A percentile compares a stretch with the other conserved stretches of the same genome.
Evolutionary conservation across 345 rosid species (phyloP).

Genomic region (Heritiera littoralis): DNA sequence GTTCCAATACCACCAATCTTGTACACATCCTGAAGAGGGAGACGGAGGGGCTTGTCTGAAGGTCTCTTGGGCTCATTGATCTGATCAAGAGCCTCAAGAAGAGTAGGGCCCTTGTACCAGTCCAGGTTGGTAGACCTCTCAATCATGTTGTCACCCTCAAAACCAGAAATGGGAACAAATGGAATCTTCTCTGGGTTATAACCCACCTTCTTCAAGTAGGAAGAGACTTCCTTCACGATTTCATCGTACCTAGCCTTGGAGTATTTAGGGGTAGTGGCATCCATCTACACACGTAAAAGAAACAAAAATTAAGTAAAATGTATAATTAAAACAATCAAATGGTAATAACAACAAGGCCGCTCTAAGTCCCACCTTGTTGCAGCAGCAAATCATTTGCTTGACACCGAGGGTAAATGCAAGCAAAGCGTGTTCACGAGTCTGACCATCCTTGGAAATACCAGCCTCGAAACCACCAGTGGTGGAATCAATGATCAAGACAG

Average conservation of each 20-base stretch:
- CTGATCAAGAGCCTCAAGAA: slow-evolving; percentile 61
- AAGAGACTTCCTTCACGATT: slow-evolving; percentile 63
- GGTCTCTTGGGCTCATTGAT: slow-evolving; percentile 65
- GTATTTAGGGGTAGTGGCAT: slow-evolving; percentile 71
- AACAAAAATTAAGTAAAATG: neutral
- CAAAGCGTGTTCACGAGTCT: slow-evolving; percentile 74
- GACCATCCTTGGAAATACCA: slow-evolving; percentile 81
- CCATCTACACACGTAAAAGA: slow-evolving; percentile 40
- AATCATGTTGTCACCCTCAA: slow-evolving; percentile 76
- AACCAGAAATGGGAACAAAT: slow-evolving; percentile 61
- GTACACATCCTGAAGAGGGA: slow-evolving; percentile 83
- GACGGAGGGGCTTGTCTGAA: slow-evolving; percentile 66
- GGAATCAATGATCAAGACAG: slow-evolving; percentile 74
- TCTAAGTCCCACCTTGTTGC: slow-evolving; percentile 54
- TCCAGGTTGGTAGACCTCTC: slow-evolving; percentile 68
- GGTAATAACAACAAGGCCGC: neutral
- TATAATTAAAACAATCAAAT: neutral
- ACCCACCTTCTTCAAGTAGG: slow-evolving; percentile 66
- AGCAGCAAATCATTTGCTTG: slow-evolving; percentile 81
- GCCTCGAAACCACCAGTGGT: slow-evolving; percentile 89
- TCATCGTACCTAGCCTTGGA: slow-evolving; percentile 61
- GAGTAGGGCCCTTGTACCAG: slow-evolving; percentile 75
- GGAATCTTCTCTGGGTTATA: slow-evolving; percentile 66
- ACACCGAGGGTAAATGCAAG: slow-evolving; percentile 84
- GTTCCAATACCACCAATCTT: slow-evolving; percentile 87